Conservation (phyloP, 352 stramenopile species). For the Saprolegnia parasitica region DNA sequence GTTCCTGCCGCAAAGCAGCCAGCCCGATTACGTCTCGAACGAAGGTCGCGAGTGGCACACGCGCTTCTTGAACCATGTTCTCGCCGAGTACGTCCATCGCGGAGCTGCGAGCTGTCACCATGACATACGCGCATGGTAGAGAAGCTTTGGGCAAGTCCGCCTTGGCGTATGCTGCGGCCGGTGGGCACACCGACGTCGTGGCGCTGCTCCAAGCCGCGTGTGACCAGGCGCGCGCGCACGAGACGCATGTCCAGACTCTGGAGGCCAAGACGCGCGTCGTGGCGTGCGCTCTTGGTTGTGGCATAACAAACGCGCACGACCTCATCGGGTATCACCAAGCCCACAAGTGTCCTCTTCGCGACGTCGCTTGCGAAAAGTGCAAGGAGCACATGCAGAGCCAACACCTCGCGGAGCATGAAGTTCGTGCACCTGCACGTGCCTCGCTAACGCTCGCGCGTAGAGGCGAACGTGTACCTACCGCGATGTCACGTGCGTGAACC, state of each 20-base stretch:
- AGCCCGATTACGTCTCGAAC: conserved; percentile 31
- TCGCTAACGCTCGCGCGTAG: neutral
- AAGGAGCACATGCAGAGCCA: conserved; percentile 24
- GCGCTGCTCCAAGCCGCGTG: conserved; percentile 39
- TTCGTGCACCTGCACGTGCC: conserved; percentile 32
- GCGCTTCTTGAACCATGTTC: conserved; percentile 38
- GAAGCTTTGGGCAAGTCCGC: neutral
- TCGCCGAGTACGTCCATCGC: conserved; percentile 33
- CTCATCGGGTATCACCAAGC: conserved; percentile 53
- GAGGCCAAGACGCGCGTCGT: conserved; percentile 41
- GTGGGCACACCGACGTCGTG: conserved; percentile 33
- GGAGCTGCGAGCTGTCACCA: neutral
- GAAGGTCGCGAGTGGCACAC: conserved; percentile 50
- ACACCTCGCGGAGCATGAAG: conserved; percentile 37
- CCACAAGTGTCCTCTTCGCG: conserved; percentile 50
- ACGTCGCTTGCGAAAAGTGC: conserved; percentile 53
- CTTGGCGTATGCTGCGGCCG: neutral
- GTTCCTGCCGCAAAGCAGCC: conserved; percentile 16
- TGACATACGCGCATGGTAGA: conserved; percentile 33
- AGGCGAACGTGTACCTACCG: conserved; percentile 37
- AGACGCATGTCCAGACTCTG: conserved; percentile 47
- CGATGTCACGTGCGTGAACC: conserved; percentile 45
- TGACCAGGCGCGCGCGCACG: conserved; percentile 43
- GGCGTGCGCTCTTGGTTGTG: conserved; percentile 47
- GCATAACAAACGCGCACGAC: conserved; percentile 48